Base-by-base conservation (phyloP, 2,329 filamentous ascomycete species). In the Xylaria sp. region DNA sequence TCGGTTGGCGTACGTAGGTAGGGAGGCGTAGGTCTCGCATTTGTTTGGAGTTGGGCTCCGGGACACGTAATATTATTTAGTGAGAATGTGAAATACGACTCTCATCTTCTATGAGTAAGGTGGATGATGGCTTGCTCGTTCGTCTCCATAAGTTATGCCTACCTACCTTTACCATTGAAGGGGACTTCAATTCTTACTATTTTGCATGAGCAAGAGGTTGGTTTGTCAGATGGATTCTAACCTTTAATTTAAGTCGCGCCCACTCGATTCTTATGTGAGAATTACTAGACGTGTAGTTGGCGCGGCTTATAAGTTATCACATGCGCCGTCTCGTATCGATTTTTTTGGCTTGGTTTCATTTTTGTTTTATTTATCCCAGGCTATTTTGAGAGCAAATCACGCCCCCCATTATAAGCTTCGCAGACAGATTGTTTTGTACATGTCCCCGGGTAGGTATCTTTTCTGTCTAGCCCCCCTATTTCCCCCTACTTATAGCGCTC, bases 21-120 rank as follows among this genome's bases (percentile, higher is more conserved):
- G 23, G 23, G 23, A 23, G n/a, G 15, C 13, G 7, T 17, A 42
- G 20, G 38, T 46, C 23, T 26, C 6, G 33, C 40, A 33, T 31
- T 44, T 38, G 28, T 28, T 26, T 20, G n/a, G 53, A 56, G 53
- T 56, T 38, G 53, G 53, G 53, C 31, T 38, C 6, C 5, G 17
- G 51, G 46, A 28, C 23, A 53, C 49, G 31, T n/a, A 53, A 33
- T 53, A 53, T 53, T 33, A 33, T 53, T 31, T 15, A 53, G 49
- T 53, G 49, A 5, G 6, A 49, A 31, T 28, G 26, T 53, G 49
- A 17, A 33, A 51, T 26, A 17, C 13, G 7, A 51, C 23, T 31
- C 9, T 23, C 49, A 2, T n/a, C 26, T 1, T 33, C 28, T 53
- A 15, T 31, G 7, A 5, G 15, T 13, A 17, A 6, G 3, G 13